Evolutionary conservation across 2,329 filamentous ascomycete species (phyloP), one percentile per base, ranked within the genome.

Genomic region (Cladosporium phlei): DNA sequence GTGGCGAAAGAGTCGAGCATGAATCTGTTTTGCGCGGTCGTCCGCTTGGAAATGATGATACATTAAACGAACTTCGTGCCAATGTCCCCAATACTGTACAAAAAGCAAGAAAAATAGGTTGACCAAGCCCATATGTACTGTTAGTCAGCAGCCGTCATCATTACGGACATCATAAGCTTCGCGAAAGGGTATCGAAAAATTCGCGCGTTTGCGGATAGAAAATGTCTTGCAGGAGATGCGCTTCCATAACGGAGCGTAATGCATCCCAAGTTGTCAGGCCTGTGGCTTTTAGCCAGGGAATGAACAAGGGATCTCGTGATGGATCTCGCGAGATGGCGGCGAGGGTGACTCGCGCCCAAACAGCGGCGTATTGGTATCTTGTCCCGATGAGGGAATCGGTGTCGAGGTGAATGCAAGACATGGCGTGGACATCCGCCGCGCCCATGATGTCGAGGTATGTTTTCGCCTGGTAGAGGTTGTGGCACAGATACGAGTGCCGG

Each of bases 261-360:
- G 49, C 17, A 11, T 46, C 39, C 47, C 50, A 54, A 3, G 19
- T 46, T 10, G 12, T 37, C 3, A 54, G 9, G 2, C 28, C n/a
- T 7, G 50, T 29, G 14, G 12, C 19, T 9, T 39, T n/a, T 19
- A 55, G 27, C 25, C 48, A 30, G 9, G 22, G 7, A 24, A 19
- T 37, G 9, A 53, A 39, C 27, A 39, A 39, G 1, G 16, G 38
- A 19, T 55, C 51, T 2, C 49, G 52, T 11, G 20, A 29, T 2
- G 53, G 46, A 44, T 52, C 51, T 27, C 51, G 29, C n/a, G 62
- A 61, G 2, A 52, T 52, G 9, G 54, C 48, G 28, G 50, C 50
- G 3, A 58, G 25, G 11, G 42, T 52, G 34, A 54, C 52, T 12
- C 53, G 38, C 1, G 56, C 35, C 56, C 56, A 58, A 2, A 58